phyloP scores from a whole-genome alignment of 1,284 basidiomycete species.

The Cronartium ribicola region DNA sequence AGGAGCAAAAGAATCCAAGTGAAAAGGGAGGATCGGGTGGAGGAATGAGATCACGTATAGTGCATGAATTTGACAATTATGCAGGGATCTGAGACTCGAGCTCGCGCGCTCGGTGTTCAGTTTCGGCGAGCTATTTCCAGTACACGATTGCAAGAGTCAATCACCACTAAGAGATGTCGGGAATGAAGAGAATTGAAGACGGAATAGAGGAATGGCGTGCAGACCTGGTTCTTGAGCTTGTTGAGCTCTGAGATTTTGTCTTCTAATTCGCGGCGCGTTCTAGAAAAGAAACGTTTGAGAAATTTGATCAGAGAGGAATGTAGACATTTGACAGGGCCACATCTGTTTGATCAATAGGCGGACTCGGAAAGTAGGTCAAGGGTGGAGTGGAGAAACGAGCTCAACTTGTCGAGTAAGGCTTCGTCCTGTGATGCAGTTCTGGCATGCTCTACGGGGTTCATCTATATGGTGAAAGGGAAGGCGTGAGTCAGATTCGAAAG shows the following conservation, averaged over 20 bases:
- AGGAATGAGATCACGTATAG: too few species aligned
- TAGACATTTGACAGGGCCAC: too few species aligned
- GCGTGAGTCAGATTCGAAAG: neutral
- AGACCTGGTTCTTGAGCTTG: constrained; percentile 35
- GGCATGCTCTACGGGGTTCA: neutral
- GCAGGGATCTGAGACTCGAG: constrained; percentile 14
- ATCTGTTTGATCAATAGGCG: too few species aligned
- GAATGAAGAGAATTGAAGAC: neutral
- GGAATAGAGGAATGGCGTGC: neutral
- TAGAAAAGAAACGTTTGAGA: neutral
- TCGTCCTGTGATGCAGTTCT: constrained; percentile 24
- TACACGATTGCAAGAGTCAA: neutral
- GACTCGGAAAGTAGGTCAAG: too few species aligned
- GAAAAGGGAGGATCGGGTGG: too few species aligned
- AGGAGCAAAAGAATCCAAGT: too few species aligned
- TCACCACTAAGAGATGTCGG: neutral
- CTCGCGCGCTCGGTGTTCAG: constrained; percentile 35
- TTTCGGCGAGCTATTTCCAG: constrained; percentile 30
- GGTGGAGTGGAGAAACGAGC: neutral
- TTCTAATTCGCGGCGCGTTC: constrained; percentile 31
- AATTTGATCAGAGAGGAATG: neutral
- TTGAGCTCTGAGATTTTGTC: constrained; percentile 22
- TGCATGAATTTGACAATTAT: neutral
- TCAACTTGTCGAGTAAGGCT: constrained; percentile 28
- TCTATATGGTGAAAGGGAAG: neutral